phyloP scores from a whole-genome alignment of 805 yeast genomes.

The Metschnikowia anglica region DNA sequence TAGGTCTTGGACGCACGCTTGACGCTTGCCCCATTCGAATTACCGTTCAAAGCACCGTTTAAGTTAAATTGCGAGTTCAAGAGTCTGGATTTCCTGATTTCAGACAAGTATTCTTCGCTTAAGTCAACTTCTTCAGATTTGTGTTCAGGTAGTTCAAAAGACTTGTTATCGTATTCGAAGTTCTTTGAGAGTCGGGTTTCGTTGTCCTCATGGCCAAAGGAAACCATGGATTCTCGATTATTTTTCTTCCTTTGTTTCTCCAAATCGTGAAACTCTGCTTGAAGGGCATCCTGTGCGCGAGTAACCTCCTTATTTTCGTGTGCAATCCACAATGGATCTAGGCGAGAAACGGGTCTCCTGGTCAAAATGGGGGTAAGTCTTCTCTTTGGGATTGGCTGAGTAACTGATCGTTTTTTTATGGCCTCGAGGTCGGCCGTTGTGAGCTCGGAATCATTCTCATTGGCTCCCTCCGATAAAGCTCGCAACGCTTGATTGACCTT shows the following conservation, averaged over 20 bases:
- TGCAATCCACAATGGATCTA: constrained; percentile 56
- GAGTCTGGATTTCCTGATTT: constrained; percentile 44
- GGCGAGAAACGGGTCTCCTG: constrained; percentile 54
- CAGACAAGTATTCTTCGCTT: constrained; percentile 45
- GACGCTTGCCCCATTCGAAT: constrained; percentile 3
- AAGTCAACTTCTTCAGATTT: constrained; percentile 35
- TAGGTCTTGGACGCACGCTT: constrained; percentile 8
- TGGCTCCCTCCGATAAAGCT: constrained; percentile 35
- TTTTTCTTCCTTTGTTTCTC: constrained; percentile 17
- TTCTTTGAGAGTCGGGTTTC: constrained; percentile 22
- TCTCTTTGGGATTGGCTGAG: constrained; percentile 38
- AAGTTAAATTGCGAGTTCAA: constrained; percentile 43
- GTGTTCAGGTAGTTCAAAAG: constrained; percentile 39
- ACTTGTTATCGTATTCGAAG: constrained; percentile 13
- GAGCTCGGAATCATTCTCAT: constrained; percentile 31
- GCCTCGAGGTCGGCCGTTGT: constrained; percentile 46
- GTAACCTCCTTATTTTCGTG: constrained; percentile 49
- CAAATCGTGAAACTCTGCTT: constrained; percentile 31
- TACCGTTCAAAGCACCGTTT: constrained; percentile 14
- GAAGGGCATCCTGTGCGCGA: constrained; percentile 43
- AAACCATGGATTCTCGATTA: constrained; percentile 37
- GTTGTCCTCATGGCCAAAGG: constrained; percentile 27
- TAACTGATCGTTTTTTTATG: constrained; percentile 46
- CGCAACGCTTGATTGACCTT: constrained; percentile 28
- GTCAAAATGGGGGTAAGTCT: constrained; percentile 42